Percentiles rank a stretch among this genome's conserved stretches.
phyloP scores from a whole-genome alignment of 768 basidiomycete species.

The Phaffia tasmanica region DNA sequence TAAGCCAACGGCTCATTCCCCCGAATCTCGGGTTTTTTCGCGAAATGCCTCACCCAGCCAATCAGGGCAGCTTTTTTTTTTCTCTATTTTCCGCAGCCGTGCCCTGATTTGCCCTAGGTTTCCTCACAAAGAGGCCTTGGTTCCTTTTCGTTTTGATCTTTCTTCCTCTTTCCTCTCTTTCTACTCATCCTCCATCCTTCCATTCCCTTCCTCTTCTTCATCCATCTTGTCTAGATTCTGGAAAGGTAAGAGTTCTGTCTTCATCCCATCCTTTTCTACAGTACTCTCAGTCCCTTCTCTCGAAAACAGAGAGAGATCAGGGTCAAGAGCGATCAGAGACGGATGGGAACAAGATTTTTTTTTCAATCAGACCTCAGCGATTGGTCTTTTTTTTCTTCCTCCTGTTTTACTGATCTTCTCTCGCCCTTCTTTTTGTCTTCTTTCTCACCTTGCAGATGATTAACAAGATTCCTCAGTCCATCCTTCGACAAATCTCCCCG shows the following conservation, averaged over 20 bases:
- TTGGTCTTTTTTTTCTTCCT: background rate
- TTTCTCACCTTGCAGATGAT: constrained; percentile 10
- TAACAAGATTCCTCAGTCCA: constrained; percentile 18
- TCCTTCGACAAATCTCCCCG: constrained; percentile 20
- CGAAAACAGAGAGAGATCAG: background rate
- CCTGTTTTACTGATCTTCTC: background rate
- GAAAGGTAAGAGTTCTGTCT: background rate
- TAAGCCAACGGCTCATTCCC: no score
- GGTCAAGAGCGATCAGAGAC: no score
- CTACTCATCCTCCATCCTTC: constrained; percentile 5
- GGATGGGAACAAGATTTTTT: no score
- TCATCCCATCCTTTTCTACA: background rate
- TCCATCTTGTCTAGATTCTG: constrained; percentile 4
- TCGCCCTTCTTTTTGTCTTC: background rate
- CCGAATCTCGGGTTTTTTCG: no score
- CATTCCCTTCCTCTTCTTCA: no score
- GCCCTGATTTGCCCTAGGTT: no score
- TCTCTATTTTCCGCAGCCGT: no score
- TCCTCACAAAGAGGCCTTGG: no score
- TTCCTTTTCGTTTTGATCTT: background rate
- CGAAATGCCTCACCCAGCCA: no score
- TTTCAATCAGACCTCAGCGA: background rate
- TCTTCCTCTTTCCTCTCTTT: background rate
- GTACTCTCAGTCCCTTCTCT: background rate
- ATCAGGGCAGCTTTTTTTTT: no score